Base-by-base conservation (phyloP, 805 yeast genomes). In the Monosporozyma solicola region DNA sequence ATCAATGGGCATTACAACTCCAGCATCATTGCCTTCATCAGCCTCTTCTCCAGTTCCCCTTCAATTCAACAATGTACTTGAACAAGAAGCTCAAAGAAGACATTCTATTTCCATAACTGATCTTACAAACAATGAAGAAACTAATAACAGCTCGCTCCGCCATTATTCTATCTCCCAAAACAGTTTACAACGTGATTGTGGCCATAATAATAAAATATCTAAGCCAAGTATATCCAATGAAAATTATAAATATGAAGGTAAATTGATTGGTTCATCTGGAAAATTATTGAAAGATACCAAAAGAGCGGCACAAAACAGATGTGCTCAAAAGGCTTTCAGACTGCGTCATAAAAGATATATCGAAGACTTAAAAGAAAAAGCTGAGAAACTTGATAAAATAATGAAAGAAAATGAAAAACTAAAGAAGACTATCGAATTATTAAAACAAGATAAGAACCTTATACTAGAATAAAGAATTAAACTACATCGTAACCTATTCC, bases 271-370 rank as follows among this genome's bases (percentile, higher is more conserved):
- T 2, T 61, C 58, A 51, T 59, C 66, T 13, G 66, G 66, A 6
- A 64, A 64, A 53, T 54, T 59, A 8, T 49, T 64, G 46, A 55
- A 63, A 25, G 78, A 76, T 53, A 80, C 94, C 43, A 88, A 87
- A 68, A 80, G 97, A 57, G 97, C 97, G 1, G 90, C 85, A 8
- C 97, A 91, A 70, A 91, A 91, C 73, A 76, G 97, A 63, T 83
- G 81, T 55, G 97, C 97, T 4, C 97, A 91, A 71, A 80, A 87
- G 59, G 96, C 96, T 8, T 91, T 90, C 71, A 79, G 97, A 64
- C 83, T 82, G 65, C 78, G 97, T 55, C 84, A 87, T 65, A 96
- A 90, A 62, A 78, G 80, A 54, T 84, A 88, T 62, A 82, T 91
- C 58, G 85, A 83, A 67, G 92, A 88, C 49, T 74, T 91, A 53